Percentiles rank a stretch among this genome's conserved stretches.
Conservation (phyloP, 2,329 filamentous ascomycete species). For the Calonectria henricotiae region DNA sequence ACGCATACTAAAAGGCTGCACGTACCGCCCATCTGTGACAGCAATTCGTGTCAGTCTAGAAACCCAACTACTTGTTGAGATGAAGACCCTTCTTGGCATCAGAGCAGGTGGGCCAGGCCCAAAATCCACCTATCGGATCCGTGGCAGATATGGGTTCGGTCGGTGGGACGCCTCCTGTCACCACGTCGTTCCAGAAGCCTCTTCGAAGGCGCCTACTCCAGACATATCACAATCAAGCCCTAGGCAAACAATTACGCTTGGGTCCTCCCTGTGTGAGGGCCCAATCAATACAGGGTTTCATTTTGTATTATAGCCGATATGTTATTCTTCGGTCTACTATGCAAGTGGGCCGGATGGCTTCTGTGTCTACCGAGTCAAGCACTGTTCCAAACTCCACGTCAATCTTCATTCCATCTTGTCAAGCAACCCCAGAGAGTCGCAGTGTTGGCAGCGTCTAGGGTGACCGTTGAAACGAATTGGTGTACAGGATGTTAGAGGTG, state of each 20-base stretch:
- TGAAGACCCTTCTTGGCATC: constrained; percentile 51
- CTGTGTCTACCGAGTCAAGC: background rate
- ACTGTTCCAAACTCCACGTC: constrained; percentile 33
- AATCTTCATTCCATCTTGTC: constrained; percentile 44
- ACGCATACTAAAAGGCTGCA: constrained; percentile 30
- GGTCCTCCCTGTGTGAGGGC: constrained; percentile 4
- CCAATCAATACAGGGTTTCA: constrained; percentile 24
- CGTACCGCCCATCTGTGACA: constrained; percentile 33
- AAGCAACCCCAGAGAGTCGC: constrained; percentile 44
- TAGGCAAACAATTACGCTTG: constrained; percentile 24
- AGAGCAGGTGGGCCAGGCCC: constrained; percentile 39
- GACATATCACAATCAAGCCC: constrained; percentile 43
- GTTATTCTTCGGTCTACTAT: constrained; percentile 1
- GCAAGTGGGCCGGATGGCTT: constrained; percentile 4
- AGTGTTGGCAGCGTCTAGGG: constrained; percentile 43
- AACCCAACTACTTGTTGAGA: constrained; percentile 41
- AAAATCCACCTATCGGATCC: constrained; percentile 52
- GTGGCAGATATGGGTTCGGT: constrained; percentile 34
- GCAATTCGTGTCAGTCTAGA: constrained; percentile 35
- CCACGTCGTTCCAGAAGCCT: constrained; percentile 50
- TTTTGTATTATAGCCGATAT: constrained; percentile 18
- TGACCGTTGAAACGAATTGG: constrained; percentile 37
- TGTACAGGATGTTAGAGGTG: constrained; percentile 38
- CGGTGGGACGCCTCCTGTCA: constrained; percentile 37
- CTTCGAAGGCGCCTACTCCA: constrained; percentile 44